Base-by-base conservation (phyloP, 2,329 filamentous ascomycete species). In the Allantophomopsis cytisporea region DNA sequence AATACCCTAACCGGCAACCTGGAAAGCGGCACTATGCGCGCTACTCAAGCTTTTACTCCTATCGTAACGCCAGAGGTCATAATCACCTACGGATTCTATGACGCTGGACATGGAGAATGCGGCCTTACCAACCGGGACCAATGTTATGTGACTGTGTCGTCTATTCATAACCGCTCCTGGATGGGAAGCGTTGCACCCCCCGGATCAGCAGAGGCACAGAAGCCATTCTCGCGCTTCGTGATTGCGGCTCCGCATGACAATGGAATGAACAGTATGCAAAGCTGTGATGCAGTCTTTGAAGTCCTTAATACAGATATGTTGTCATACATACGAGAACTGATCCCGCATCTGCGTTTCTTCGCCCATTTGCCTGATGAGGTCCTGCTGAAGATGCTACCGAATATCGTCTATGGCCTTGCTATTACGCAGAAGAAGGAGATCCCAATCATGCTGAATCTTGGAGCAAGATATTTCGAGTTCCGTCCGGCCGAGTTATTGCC, bases 391-490 rank as follows among this genome's bases (percentile, higher is more conserved):
- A 46, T 62, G 46, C 54, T 60, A 50, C 50, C 50, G 4, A 46
- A 45, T 47, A 69, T 71, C 48, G 60, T 71, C 46, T 56, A 58
- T 41, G 64, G 63, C 6, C 57, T 70, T 2, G 62, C 66, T 41
- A 60, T 70, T 36, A 71, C 66, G 7, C 67, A 71, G 38, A 71
- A 71, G 45, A 65, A 71, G 44, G 52, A 50, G 2, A 53, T 70
- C 1, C 46, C 54, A 7, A 55, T 56, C 6, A 64, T 71, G 35
- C 57, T 71, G 37, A 52, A 52, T 31, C 57, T 69, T 31, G 67
- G 66, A 1, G 64, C 64, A 1, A 49, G 68, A 4, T 71, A 71
- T 52, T 71, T 71, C 39, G 68, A 70, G 50, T 70, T 69, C 46
- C 55, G 67, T 5, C 67, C 67, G 0, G 66, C 66, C 0, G 61